Base-by-base conservation (phyloP, 177 flowering plant genomes). In the Vitis hybrid region DNA sequence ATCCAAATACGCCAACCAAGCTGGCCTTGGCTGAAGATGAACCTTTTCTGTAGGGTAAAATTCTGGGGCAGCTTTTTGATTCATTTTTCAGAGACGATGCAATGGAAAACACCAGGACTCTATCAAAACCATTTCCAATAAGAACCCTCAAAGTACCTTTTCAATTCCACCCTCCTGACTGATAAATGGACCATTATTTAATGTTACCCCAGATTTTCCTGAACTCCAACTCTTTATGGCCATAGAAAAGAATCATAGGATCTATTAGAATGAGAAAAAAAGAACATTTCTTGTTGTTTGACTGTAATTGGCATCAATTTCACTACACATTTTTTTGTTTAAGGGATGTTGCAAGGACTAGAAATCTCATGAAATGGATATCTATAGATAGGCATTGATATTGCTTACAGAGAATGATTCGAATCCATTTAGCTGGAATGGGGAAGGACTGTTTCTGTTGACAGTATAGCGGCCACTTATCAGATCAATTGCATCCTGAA, bases 401-500 rank as follows among this genome's bases (percentile, higher is more conserved):
- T 32, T 68, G 69, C 98, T 80, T 78, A 92, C 98, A 26, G 91
- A 86, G 45, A 89, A 56, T 26, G 97, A 76, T 55, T 92, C 98
- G 65, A 85, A 86, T 26, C 89, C 88, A 72, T 85, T 90, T 49
- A 85, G 85, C 84, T 86, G 94, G 77, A 89, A 87, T 7, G 97
- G 95, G 14, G 97, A 91, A 68, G 90, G 91, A 64, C 77, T 68
- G 69, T 78, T 78, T 73, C 81, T 80, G 77, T 73, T 86, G 66
- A 90, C 84, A 56, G 73, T 84, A 72, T 92, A 94, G 62, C 71
- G 91, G 18, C 97, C 99, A 77, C 95, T 90, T 26, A 94, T 74
- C 70, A 94, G 98, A 82, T 93, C 99, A 70, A 90, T 83, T 34
- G 99, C 98, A 84, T 95, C 99, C 99, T 95, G 88, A 55, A 71